phyloP scores from a whole-genome alignment of 2,329 filamentous ascomycete genomes.

The Claviceps arundinis region DNA sequence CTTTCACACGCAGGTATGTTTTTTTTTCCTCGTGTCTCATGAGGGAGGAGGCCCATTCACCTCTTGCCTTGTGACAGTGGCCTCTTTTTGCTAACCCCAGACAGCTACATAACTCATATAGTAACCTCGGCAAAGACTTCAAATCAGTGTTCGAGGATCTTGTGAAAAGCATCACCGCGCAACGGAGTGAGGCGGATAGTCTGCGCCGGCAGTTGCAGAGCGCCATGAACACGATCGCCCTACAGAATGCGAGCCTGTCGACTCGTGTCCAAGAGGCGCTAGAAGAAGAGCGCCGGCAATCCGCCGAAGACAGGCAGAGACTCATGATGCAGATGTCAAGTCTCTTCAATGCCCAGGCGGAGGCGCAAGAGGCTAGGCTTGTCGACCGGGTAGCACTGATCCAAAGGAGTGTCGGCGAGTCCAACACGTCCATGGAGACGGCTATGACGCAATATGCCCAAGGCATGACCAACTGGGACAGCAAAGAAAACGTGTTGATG shows the following conservation, averaged over 20 bases:
- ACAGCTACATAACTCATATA: constrained; percentile 73
- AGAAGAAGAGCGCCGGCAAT: constrained; percentile 61
- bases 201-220: constrained; percentile 59
- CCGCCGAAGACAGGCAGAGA: constrained; percentile 58
- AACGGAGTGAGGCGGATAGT: constrained; percentile 62
- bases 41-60: too few relatives aligned
- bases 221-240: constrained; percentile 54
- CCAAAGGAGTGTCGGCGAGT: constrained; percentile 47
- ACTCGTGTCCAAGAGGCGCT: constrained; percentile 54
- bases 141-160: constrained; percentile 75
- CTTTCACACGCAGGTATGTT: constrained; percentile 57
- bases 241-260: constrained; percentile 55
- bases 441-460: constrained; percentile 53
- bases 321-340: constrained; percentile 63
- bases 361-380: constrained; percentile 60
- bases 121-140: constrained; percentile 71
- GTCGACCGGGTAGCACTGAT: constrained; percentile 48
- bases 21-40: not conserved
- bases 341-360: constrained; percentile 63
- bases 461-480: constrained; percentile 63
- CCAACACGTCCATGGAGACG: constrained; percentile 51
- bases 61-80: too few relatives aligned
- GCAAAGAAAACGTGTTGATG: constrained; percentile 54
- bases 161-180: constrained; percentile 57
- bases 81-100: not conserved